phyloP scores from a whole-genome alignment of 345 rosid species.

The Aethionema arabicum region DNA sequence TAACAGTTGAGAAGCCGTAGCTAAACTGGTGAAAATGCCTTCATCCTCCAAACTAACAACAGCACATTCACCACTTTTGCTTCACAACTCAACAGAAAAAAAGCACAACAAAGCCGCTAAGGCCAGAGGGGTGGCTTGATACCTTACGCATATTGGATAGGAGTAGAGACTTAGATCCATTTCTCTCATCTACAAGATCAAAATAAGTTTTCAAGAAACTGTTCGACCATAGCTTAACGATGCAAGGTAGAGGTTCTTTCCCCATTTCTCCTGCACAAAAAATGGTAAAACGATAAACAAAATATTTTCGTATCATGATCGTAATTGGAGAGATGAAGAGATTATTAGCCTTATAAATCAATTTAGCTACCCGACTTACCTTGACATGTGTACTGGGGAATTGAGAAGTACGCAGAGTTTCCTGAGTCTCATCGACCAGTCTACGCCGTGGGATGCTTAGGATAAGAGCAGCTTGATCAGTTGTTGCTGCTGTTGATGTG shows the following conservation, averaged over 20 bases:
- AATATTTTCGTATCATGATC: background rate
- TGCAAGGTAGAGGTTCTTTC: constrained; percentile 75
- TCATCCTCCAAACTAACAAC: constrained; percentile 15
- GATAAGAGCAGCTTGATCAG: constrained; percentile 90
- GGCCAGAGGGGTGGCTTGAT: constrained; percentile 6
- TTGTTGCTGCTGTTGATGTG: constrained; percentile 91
- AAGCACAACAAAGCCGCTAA: constrained; percentile 29
- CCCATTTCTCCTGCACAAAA: constrained; percentile 76
- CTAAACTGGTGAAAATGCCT: constrained; percentile 24
- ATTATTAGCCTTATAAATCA: background rate
- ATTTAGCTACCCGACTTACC: constrained; percentile 45
- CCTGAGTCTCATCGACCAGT: constrained; percentile 90
- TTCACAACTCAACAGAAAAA: constrained; percentile 32
- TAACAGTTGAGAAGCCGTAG: constrained; percentile 17
- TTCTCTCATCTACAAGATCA: constrained; percentile 20
- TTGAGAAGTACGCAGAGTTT: constrained; percentile 88
- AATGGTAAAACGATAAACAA: constrained; percentile 10
- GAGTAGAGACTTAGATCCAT: constrained; percentile 24
- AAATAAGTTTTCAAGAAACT: constrained; percentile 47
- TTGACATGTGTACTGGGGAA: constrained; percentile 96
- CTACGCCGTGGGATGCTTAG: constrained; percentile 82
- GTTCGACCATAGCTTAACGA: constrained; percentile 79
- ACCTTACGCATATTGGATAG: constrained; percentile 3
- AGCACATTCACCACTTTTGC: constrained; percentile 25
- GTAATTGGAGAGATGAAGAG: background rate